Evolutionary conservation across 768 basidiomycete species (phyloP).

Genomic region (Termitomyces sp.): DNA sequence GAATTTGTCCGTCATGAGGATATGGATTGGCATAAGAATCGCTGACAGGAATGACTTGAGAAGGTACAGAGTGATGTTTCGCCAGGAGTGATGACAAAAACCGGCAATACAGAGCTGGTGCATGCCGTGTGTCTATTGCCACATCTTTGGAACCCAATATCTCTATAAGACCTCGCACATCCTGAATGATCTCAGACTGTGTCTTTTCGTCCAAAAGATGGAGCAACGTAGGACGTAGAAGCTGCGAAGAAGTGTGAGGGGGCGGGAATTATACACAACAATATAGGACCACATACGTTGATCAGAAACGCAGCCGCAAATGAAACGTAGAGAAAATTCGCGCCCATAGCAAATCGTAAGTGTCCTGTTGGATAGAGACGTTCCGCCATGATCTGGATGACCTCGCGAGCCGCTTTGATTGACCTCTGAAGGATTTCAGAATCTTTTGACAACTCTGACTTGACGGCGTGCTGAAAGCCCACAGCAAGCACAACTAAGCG

Average conservation of each 20-base stretch:
- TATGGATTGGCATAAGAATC: constrained; percentile 18
- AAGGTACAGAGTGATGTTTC: constrained; percentile 24
- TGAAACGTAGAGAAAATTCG: constrained; percentile 45
- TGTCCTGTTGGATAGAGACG: constrained; percentile 49
- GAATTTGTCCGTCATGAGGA: constrained; percentile 14
- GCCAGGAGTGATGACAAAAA: constrained; percentile 47
- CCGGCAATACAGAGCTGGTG: constrained; percentile 52
- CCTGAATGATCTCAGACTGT: constrained; percentile 35
- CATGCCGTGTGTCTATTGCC: constrained; percentile 50
- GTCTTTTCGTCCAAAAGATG: constrained; percentile 34
- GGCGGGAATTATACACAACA: neutral
- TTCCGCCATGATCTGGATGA: constrained; percentile 50
- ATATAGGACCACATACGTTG: constrained; percentile 36
- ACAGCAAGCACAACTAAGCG: constrained; percentile 52
- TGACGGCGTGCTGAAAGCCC: constrained; percentile 46
- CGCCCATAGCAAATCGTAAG: constrained; percentile 52
- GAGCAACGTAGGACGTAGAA: constrained; percentile 46
- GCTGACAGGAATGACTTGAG: neutral
- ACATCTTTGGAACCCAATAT: constrained; percentile 45
- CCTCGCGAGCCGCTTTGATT: constrained; percentile 48
- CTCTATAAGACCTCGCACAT: constrained; percentile 38
- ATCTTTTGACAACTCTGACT: constrained; percentile 32
- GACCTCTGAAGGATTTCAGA: constrained; percentile 43
- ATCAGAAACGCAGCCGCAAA: constrained; percentile 59
- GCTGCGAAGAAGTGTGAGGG: constrained; percentile 22